phyloP scores from a whole-genome alignment of 352 stramenopile species.

The Peronospora belbahrii region DNA sequence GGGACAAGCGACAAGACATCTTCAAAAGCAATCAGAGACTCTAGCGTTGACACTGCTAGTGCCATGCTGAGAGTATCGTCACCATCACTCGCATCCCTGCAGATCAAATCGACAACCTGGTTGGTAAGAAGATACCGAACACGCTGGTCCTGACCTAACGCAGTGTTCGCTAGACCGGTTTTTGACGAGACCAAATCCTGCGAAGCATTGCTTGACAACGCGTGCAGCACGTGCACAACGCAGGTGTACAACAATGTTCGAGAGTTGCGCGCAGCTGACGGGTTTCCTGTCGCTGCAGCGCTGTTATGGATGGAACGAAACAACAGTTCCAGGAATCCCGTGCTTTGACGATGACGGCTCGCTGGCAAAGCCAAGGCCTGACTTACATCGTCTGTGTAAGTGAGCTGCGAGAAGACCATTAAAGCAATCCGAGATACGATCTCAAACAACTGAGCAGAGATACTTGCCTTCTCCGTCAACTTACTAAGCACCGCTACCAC shows the following conservation, averaged over 20 bases:
- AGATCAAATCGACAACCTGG: conserved; percentile 64
- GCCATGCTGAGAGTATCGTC: conserved; percentile 76
- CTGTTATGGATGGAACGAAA: conserved; percentile 57
- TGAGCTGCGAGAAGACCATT: conserved; percentile 50
- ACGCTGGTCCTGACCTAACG: conserved; percentile 21
- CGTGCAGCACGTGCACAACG: conserved; percentile 59
- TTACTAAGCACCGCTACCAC: conserved; percentile 54
- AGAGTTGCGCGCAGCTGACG: conserved; percentile 61
- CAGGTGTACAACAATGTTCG: conserved; percentile 74
- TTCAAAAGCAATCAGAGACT: conserved; percentile 56
- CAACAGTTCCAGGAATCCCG: conserved; percentile 53
- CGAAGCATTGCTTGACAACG: conserved; percentile 19
- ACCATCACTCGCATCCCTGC: conserved; percentile 67
- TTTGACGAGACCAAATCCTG: conserved; percentile 12
- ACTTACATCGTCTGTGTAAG: conserved; percentile 15
- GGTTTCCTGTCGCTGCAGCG: conserved; percentile 56
- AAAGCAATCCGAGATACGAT: conserved; percentile 61
- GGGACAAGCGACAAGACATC: conserved; percentile 39
- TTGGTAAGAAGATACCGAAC: conserved; percentile 35
- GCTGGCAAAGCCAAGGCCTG: conserved; percentile 25
- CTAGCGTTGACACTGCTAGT: conserved; percentile 61
- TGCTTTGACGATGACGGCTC: conserved; percentile 37
- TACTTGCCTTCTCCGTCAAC: conserved; percentile 38
- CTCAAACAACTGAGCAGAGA: conserved; percentile 69
- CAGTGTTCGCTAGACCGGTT: conserved; percentile 9